phyloP scores from a whole-genome alignment of 306 rosid species.

The Biancaea sappan region DNA sequence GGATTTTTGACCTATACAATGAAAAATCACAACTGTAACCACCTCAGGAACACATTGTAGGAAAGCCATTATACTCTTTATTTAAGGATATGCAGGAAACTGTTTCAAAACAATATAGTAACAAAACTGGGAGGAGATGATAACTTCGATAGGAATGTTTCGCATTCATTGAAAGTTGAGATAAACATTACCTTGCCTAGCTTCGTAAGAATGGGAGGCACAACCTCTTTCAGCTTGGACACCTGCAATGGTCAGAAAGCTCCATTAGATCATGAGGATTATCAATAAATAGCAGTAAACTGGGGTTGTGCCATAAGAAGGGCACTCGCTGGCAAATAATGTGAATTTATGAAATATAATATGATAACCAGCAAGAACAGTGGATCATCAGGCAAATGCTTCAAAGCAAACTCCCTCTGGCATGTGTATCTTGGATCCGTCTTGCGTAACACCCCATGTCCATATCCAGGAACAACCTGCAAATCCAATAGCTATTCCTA shows the following conservation, averaged over 20 bases:
- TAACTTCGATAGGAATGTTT: neutral
- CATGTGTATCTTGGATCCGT: conserved; percentile 95
- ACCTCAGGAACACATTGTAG: conserved; percentile 21
- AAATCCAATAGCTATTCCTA: conserved; percentile 21
- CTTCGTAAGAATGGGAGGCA: conserved; percentile 84
- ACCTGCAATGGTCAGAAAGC: conserved; percentile 59
- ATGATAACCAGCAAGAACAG: conserved; percentile 77
- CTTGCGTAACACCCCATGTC: conserved; percentile 94
- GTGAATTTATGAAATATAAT: conserved; percentile 28
- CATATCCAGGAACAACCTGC: conserved; percentile 95
- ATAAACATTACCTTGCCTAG: conserved; percentile 76
- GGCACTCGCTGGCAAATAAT: conserved; percentile 30
- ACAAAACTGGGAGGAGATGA: neutral
- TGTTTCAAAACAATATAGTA: too few relatives aligned
- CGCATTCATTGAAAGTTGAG: conserved; percentile 3
- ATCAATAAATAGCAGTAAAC: neutral
- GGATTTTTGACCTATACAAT: conserved; percentile 86
- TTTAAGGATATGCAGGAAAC: too few relatives aligned
- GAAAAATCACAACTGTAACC: conserved; percentile 26
- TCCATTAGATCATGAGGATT: conserved; percentile 37
- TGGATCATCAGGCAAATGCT: conserved; percentile 95
- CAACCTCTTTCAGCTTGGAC: conserved; percentile 87
- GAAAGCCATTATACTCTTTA: neutral
- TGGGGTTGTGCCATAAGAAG: conserved; percentile 6
- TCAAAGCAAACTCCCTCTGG: conserved; percentile 95